Conservation (phyloP, 2,329 filamentous ascomycete species). For the Fusarium concolor region DNA sequence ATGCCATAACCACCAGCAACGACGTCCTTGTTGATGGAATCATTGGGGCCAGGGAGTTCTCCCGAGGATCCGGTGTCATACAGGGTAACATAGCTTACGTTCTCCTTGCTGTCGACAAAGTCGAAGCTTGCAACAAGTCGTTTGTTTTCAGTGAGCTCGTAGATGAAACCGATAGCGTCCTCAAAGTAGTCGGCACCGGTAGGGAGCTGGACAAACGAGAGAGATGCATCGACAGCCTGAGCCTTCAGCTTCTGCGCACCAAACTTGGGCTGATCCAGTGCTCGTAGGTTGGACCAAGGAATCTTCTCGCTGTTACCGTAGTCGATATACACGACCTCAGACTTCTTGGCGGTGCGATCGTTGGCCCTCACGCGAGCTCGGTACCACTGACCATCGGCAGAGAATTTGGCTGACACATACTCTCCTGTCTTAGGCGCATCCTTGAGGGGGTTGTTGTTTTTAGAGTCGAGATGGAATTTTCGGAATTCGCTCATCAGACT, state of each 20-base stretch:
- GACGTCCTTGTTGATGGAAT: conserved; percentile 91
- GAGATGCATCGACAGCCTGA: conserved; percentile 86
- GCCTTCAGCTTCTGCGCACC: conserved; percentile 82
- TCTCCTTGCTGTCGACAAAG: conserved; percentile 81
- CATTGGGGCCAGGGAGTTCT: conserved; percentile 67
- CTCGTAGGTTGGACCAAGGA: conserved; percentile 84
- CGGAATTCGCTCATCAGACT: conserved; percentile 92
- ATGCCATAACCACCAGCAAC: conserved; percentile 86
- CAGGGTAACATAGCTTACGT: conserved; percentile 85
- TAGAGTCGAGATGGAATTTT: conserved; percentile 86
- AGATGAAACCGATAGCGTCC: conserved; percentile 82
- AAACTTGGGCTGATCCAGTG: conserved; percentile 85
- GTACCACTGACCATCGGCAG: conserved; percentile 92
- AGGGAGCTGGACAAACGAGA: conserved; percentile 92
- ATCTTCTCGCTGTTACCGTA: conserved; percentile 95
- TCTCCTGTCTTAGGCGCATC: conserved; percentile 90
- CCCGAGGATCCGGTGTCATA: conserved; percentile 78
- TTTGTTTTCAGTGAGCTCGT: conserved; percentile 78
- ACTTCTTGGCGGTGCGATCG: conserved; percentile 87
- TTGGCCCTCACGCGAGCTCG: conserved; percentile 90
- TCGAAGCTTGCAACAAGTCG: conserved; percentile 93
- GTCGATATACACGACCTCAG: conserved; percentile 94
- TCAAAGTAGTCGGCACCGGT: conserved; percentile 82
- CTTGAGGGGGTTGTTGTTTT: conserved; percentile 79
- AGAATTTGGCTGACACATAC: conserved; percentile 90